Evolutionary conservation across 805 yeast species (phyloP), one percentile per base, ranked within the genome.

Genomic region (Starmerella vitae): DNA sequence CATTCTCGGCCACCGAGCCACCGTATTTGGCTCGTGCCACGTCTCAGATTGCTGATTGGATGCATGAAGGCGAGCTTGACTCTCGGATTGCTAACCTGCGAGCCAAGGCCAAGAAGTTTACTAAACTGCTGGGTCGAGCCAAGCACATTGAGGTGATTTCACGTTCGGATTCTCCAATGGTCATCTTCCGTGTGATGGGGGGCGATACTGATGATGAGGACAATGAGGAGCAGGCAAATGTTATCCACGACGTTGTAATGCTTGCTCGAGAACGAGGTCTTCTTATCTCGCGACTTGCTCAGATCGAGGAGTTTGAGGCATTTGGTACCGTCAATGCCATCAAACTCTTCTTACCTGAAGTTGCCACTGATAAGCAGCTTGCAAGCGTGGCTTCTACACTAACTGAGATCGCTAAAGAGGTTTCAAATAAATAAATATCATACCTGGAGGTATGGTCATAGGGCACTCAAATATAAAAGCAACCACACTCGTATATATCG

Each of bases 1-100:
- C 91, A 44, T 91, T 83, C 58, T 80, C 93, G 53, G 98, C 98
- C 6, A 72, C 95, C 1, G 71, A 88, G 56, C 97, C 98, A 10
- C 93, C 96, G 19, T 88, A 80, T 60, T 71, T 84, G 31, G 93
- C 94, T 5, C 49, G 46, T 13, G 46, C 45, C 36, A 47, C 63
- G 12, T 30, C 53, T 6, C 45, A 33, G 8, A 48, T 52, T 17
- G 39, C 52, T 19, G 42, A 47, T 30, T 24, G 38, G 27, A 41
- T 54, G n/a, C 55, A 58, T 10, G 64, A 68, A n/a, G 47, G 49
- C 6, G 28, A 33, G 26, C 39, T 41, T 30, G 45, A 55, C 26
- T 44, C 71, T 44, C 37, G 55, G 15, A 34, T 50, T 19, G 30
- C 24, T 6, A 33, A 26, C 6, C 44, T 53, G 42, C 44, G 42